Conservation (phyloP, 78 protist species). For the Monosiga brevicollis region DNA sequence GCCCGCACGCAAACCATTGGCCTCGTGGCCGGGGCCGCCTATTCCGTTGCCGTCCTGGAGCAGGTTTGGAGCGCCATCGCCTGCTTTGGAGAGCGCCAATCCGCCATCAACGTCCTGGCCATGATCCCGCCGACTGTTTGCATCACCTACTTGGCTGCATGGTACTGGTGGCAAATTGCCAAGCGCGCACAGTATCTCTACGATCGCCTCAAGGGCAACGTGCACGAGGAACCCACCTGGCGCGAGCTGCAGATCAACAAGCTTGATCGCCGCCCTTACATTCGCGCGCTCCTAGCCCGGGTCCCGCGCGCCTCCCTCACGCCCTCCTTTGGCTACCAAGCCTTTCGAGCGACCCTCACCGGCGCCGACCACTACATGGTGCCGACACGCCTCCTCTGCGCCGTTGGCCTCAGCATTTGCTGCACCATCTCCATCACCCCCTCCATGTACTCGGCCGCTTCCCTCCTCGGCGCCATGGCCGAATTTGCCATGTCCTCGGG, state of each 20-base stretch:
- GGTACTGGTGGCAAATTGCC: background rate
- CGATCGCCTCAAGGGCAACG: background rate
- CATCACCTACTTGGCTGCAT: background rate
- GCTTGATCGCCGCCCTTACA: background rate
- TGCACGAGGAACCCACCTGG: background rate
- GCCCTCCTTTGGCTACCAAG: background rate
- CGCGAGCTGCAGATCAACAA: background rate
- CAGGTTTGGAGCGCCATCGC: background rate
- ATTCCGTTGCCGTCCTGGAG: background rate
- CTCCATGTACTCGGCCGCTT: background rate
- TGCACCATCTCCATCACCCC: background rate
- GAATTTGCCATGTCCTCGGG: background rate
- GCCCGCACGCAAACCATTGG: background rate
- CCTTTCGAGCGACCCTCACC: background rate
- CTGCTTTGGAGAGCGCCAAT: background rate
- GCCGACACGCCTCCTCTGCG: background rate
- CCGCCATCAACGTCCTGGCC: background rate
- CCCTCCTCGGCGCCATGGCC: background rate
- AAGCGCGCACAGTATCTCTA: background rate
- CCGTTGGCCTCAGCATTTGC: background rate
- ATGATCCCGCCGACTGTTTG: background rate
- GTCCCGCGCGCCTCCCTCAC: background rate
- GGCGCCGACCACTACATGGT: background rate
- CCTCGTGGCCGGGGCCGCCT: background rate
- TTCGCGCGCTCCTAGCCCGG: background rate